These are phyloP conservation scores for Tubosaeta sp. DNA, from an alignment of 768 basidiomycete species.

Conservation along the genomic window DNA sequence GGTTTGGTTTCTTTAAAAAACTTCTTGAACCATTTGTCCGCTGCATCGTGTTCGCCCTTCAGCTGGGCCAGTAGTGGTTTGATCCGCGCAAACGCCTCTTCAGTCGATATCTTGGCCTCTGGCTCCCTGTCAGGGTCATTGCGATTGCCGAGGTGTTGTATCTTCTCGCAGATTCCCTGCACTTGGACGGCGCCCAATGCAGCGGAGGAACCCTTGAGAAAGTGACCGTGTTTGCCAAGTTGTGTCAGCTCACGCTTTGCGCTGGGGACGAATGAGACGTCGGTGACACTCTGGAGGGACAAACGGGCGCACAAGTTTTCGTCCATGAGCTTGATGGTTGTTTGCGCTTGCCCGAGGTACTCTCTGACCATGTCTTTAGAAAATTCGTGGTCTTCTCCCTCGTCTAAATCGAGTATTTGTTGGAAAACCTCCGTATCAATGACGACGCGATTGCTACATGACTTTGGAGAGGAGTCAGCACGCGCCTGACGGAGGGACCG, in stretches of 20 bases:
- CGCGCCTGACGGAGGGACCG: no score
- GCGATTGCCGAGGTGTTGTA: slow-evolving; percentile 78
- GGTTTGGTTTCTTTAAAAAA: slow-evolving; percentile 11
- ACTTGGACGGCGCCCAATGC: slow-evolving; percentile 84
- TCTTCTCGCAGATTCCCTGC: slow-evolving; percentile 80
- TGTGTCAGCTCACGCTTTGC: slow-evolving; percentile 51
- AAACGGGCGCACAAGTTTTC: slow-evolving; percentile 60
- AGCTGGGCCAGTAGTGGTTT: slow-evolving; percentile 50
- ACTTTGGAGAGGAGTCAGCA: slow-evolving; percentile 13
- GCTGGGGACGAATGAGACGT: slow-evolving; percentile 36
- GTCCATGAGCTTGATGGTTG: slow-evolving; percentile 79
- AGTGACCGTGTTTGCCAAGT: slow-evolving; percentile 82
- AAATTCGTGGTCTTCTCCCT: slow-evolving; percentile 74
- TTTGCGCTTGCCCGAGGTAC: slow-evolving; percentile 76
- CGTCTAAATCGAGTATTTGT: slow-evolving; percentile 91
- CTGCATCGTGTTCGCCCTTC: slow-evolving; percentile 63
- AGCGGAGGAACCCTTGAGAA: slow-evolving; percentile 95
- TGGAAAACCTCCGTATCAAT: slow-evolving; percentile 79
- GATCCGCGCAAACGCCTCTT: slow-evolving; percentile 59
- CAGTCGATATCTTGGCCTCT: slow-evolving; percentile 37
- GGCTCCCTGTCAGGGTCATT: slow-evolving; percentile 45
- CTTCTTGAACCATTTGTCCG: slow-evolving; percentile 62
- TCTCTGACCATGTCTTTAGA: slow-evolving; percentile 71
- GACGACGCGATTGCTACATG: slow-evolving; percentile 27
- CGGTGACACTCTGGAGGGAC: slow-evolving; percentile 8